Conservation (phyloP, 257 asterid genomes). For the Nemophila menziesii region DNA sequence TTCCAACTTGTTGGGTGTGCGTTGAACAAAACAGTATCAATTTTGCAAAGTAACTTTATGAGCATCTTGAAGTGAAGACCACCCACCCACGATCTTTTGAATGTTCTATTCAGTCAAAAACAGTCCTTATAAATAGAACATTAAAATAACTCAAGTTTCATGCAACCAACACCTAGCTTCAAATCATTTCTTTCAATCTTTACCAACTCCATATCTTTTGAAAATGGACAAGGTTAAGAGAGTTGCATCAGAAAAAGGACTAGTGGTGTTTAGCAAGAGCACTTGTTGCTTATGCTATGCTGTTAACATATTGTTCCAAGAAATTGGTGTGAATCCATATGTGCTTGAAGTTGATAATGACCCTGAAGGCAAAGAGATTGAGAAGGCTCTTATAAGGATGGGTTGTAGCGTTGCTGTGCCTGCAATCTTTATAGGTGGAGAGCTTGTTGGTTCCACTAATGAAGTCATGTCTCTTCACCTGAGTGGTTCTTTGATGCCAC, state of each 20-base stretch:
- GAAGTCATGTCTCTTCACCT: constrained; percentile 83
- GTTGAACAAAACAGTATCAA: constrained; percentile 5
- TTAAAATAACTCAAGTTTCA: background rate
- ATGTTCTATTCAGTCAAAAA: constrained; percentile 2
- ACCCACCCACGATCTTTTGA: constrained; percentile 6
- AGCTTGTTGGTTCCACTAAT: constrained; percentile 58
- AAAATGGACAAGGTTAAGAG: constrained; percentile 49
- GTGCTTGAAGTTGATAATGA: constrained; percentile 45
- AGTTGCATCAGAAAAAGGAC: constrained; percentile 45
- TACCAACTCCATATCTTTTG: background rate
- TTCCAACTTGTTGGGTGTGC: constrained; percentile 8
- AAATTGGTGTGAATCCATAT: constrained; percentile 30
- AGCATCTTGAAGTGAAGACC: constrained; percentile 13
- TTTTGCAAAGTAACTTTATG: background rate
- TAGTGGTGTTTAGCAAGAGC: constrained; percentile 64
- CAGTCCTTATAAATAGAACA: background rate
- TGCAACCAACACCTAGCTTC: background rate
- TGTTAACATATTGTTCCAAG: constrained; percentile 45
- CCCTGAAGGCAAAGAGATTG: constrained; percentile 51
- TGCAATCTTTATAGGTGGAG: constrained; percentile 47
- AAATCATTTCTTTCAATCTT: background rate
- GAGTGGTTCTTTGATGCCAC: constrained; percentile 44
- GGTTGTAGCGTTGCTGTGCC: constrained; percentile 46
- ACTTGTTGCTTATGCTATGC: constrained; percentile 65
- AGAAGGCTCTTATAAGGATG: constrained; percentile 39